phyloP scores from a whole-genome alignment of 257 asterid genomes.

The Catharanthus roseus region DNA sequence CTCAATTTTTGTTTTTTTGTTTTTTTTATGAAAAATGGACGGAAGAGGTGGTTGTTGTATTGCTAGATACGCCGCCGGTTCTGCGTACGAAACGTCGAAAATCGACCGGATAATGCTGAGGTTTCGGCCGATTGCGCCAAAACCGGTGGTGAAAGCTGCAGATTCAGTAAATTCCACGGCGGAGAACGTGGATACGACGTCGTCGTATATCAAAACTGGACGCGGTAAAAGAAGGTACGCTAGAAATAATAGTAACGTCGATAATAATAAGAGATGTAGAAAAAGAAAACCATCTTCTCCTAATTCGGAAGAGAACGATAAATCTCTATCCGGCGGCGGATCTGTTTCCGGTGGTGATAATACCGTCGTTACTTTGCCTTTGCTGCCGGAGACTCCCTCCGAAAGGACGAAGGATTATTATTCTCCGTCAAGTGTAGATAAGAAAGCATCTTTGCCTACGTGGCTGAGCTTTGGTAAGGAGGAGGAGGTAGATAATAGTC shows the following conservation, averaged over 20 bases:
- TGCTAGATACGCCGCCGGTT: conserved; percentile 45
- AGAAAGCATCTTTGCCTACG: conserved; percentile 19
- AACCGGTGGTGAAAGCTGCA: conserved; percentile 36
- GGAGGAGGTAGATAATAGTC: neutral
- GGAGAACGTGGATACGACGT: conserved; percentile 21
- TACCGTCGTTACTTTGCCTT: too few species aligned
- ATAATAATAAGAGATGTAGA: too few species aligned
- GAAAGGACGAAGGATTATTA: too few species aligned
- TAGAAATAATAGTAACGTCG: conserved; percentile 11
- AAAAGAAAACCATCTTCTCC: too few species aligned
- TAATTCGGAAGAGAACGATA: too few species aligned
- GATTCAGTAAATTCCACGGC: conserved; percentile 22
- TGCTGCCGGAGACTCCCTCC: too few species aligned
- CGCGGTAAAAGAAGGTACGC: conserved; percentile 40
- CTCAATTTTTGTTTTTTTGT: too few species aligned
- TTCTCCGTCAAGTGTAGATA: neutral
- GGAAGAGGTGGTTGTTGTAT: conserved; percentile 69
- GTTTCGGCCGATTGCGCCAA: conserved; percentile 83
- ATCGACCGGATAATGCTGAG: conserved; percentile 52
- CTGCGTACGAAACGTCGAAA: conserved; percentile 43
- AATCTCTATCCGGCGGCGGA: too few species aligned
- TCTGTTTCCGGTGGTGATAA: too few species aligned
- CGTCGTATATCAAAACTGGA: conserved; percentile 14
- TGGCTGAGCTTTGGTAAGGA: conserved; percentile 45
- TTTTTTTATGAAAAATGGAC: conserved; percentile 27